phyloP scores from a whole-genome alignment of 1,139 yeast genomes.

The Yamadazyma dushanensis region DNA sequence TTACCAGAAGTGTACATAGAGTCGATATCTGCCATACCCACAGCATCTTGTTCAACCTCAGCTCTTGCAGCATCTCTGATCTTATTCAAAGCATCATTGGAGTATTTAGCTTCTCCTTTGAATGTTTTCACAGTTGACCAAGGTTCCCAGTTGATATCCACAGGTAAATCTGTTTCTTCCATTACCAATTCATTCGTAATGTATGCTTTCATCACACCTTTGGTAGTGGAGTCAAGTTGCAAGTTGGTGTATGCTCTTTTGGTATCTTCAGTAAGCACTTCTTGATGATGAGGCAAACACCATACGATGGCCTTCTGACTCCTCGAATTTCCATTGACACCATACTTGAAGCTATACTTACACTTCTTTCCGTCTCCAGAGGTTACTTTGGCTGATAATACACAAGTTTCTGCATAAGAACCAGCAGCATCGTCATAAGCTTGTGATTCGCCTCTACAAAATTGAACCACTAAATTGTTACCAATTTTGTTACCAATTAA shows the following conservation, averaged over 20 bases:
- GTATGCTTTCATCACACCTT: constrained; percentile 65
- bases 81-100: constrained; percentile 32
- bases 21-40: constrained; percentile 61
- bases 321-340: constrained; percentile 28
- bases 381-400: constrained; percentile 24
- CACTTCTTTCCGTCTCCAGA: constrained; percentile 24
- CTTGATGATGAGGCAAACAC: constrained; percentile 71
- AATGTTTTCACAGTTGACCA: constrained; percentile 47
- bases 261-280: constrained; percentile 31
- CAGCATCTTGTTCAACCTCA: constrained; percentile 58
- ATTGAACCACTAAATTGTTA: constrained; percentile 40
- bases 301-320: constrained; percentile 38
- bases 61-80: constrained; percentile 50
- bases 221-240: constrained; percentile 62
- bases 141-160: constrained; percentile 55
- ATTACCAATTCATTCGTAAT: constrained; percentile 49
- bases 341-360: constrained; percentile 31
- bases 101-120: constrained; percentile 30
- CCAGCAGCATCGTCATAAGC: constrained; percentile 57
- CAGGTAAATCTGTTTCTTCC: constrained; percentile 50
- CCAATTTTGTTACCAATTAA: constrained; percentile 45
- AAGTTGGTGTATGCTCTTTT: constrained; percentile 33
- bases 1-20: constrained; percentile 79
- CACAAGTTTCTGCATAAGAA: constrained; percentile 25
- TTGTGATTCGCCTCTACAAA: constrained; percentile 43